Evolutionary conservation across 176 grass and related monocot species (phyloP).

Genomic region (Secale cereale): DNA sequence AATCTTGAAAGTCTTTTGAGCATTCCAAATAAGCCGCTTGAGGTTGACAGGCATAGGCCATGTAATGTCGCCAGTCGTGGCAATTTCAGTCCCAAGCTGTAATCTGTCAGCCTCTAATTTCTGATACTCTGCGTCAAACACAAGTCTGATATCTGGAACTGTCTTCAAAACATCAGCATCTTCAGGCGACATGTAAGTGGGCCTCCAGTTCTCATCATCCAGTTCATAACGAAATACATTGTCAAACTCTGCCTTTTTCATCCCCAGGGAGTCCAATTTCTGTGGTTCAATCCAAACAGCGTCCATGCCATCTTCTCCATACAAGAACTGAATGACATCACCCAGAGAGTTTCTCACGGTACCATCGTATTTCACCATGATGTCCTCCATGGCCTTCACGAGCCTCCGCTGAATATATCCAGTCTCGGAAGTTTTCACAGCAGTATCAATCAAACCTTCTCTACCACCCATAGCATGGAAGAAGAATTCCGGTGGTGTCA

Average conservation of each 20-base stretch:
- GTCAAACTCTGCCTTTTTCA: slow-evolving; percentile 81
- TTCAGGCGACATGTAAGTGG: slow-evolving; percentile 85
- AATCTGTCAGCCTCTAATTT: slow-evolving; percentile 88
- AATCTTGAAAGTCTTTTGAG: slow-evolving; percentile 95
- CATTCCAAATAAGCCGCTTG: slow-evolving; percentile 96
- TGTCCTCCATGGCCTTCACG: slow-evolving; percentile 99
- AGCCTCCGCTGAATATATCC: slow-evolving; percentile 95
- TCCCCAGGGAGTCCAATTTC: slow-evolving; percentile 91
- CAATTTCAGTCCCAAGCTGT: slow-evolving; percentile 86
- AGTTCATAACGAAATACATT: slow-evolving; percentile 77
- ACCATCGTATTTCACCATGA: slow-evolving; percentile 98
- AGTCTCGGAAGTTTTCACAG: slow-evolving; percentile 91
- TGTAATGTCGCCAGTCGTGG: slow-evolving; percentile 80
- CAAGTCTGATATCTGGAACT: slow-evolving; percentile 83
- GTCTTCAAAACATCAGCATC: slow-evolving; percentile 96
- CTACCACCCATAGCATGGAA: slow-evolving; percentile 92
- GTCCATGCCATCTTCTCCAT: slow-evolving; percentile 99
- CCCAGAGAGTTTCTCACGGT: slow-evolving; percentile 95
- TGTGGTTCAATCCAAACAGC: slow-evolving; percentile 95
- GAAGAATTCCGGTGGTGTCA: slow-evolving; percentile 93
- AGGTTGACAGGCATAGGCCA: slow-evolving; percentile 97
- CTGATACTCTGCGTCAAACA: slow-evolving; percentile 93
- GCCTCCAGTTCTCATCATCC: slow-evolving; percentile 93
- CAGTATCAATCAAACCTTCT: slow-evolving; percentile 87
- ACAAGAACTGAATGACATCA: slow-evolving; percentile 95